Percentiles rank a stretch among this genome's conserved stretches.
These are phyloP conservation scores for Xylaria multiplex DNA, from an alignment of 2,329 filamentous ascomycete species.

Conservation along the genomic window DNA sequence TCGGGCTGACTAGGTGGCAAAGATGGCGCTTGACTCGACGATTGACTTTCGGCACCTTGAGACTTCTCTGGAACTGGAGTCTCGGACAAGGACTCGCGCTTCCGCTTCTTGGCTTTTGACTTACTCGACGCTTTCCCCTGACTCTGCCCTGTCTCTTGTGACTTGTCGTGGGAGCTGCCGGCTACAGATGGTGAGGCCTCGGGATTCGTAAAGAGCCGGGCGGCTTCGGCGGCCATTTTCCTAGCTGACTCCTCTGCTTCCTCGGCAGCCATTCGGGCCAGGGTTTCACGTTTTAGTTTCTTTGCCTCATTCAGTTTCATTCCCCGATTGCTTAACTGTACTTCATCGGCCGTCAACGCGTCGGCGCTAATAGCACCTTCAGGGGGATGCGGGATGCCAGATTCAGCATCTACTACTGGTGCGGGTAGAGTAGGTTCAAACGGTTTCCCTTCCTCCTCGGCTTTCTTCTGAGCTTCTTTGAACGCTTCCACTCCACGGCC, in stretches of 20 bases:
- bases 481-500: constrained; percentile 74
- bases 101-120: constrained; percentile 55
- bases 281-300: constrained; percentile 74
- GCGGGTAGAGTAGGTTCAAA: constrained; percentile 62
- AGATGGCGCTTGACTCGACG: constrained; percentile 34
- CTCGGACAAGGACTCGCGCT: constrained; percentile 54
- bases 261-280: constrained; percentile 69
- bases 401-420: constrained; percentile 59
- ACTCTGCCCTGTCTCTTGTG: constrained; percentile 45
- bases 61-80: constrained; percentile 47
- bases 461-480: constrained; percentile 69
- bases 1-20: constrained; percentile 42
- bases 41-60: constrained; percentile 40
- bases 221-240: constrained; percentile 61
- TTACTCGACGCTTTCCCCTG: constrained; percentile 45
- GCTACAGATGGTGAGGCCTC: constrained; percentile 50
- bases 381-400: constrained; percentile 63
- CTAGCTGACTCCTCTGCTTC: constrained; percentile 68
- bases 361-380: constrained; percentile 70
- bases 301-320: constrained; percentile 84
- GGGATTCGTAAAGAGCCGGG: constrained; percentile 56
- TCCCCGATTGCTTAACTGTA: constrained; percentile 74
- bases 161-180: constrained; percentile 46
- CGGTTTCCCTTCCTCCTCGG: constrained; percentile 70
- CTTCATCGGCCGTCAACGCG: constrained; percentile 67